These are phyloP conservation scores for Hordeum vulgare DNA, from an alignment of 176 grass and related monocot species.

Conservation along the genomic window MorexV3_pseudomolecules_assembly NC_058519.1:638431577-638432076, in stretches of 20 bases:
- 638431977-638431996: slow-evolving; percentile 30
- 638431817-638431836: not conserved
- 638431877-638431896: not conserved
- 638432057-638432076: not conserved
- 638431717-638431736: not conserved
- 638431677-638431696: not conserved
- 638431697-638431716: not conserved
- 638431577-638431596: too few relatives aligned
- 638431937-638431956: too few relatives aligned
- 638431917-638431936: too few relatives aligned
- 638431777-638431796: not conserved
- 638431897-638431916: not conserved
- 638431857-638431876: not conserved
- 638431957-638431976: slow-evolving; percentile 6
- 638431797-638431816: not conserved
- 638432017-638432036: not conserved
- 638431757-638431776: not conserved
- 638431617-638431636: not conserved
- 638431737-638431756: not conserved
- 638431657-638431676: not conserved
- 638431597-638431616: not conserved
- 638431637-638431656: not conserved
- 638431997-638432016: slow-evolving; percentile 12
- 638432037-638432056: not conserved
- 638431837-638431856: too few relatives aligned